Conservation (phyloP, 768 basidiomycete species). For the Naematelia encephala region DNA sequence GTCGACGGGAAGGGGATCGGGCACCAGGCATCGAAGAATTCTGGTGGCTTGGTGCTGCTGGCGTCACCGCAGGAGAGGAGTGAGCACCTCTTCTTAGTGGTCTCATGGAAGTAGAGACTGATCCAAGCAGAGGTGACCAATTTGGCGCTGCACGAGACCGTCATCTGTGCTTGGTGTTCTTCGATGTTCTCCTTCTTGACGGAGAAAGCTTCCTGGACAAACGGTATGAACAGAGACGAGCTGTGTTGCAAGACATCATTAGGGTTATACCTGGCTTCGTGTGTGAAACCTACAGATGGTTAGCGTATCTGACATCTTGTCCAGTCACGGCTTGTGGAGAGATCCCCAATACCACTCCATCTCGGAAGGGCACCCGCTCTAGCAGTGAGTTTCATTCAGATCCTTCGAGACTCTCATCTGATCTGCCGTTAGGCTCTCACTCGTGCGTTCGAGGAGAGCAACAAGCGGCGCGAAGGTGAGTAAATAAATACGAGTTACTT, state of each 20-base stretch:
- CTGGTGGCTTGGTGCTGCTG: slow-evolving; percentile 48
- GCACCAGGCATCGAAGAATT: slow-evolving; percentile 65
- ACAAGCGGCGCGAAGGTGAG: slow-evolving; percentile 22
- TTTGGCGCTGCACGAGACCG: slow-evolving; percentile 35
- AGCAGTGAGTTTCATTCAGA: background rate
- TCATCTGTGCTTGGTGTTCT: slow-evolving; percentile 78
- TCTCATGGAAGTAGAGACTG: background rate
- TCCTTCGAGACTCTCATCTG: slow-evolving; percentile 7
- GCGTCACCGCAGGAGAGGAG: slow-evolving; percentile 19
- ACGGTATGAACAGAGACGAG: slow-evolving; percentile 63
- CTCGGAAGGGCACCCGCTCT: slow-evolving; percentile 23
- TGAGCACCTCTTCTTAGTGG: background rate
- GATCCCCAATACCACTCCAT: slow-evolving; percentile 56
- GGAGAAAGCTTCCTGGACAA: slow-evolving; percentile 58
- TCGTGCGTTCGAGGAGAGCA: slow-evolving; percentile 12
- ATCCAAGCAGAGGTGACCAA: background rate
- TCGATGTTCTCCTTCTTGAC: slow-evolving; percentile 74
- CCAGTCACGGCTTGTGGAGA: slow-evolving; percentile 56
- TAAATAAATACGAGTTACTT: no score
- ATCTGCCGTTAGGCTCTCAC: slow-evolving; percentile 9
- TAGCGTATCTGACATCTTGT: background rate
- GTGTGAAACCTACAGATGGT: slow-evolving; percentile 12
- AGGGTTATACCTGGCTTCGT: slow-evolving; percentile 59
- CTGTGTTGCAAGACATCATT: slow-evolving; percentile 62
- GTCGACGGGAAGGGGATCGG: slow-evolving; percentile 41